These are phyloP conservation scores for Aspergillus ochraceus DNA, from an alignment of 2,329 filamentous ascomycete species.

Conservation along the genomic window DNA sequence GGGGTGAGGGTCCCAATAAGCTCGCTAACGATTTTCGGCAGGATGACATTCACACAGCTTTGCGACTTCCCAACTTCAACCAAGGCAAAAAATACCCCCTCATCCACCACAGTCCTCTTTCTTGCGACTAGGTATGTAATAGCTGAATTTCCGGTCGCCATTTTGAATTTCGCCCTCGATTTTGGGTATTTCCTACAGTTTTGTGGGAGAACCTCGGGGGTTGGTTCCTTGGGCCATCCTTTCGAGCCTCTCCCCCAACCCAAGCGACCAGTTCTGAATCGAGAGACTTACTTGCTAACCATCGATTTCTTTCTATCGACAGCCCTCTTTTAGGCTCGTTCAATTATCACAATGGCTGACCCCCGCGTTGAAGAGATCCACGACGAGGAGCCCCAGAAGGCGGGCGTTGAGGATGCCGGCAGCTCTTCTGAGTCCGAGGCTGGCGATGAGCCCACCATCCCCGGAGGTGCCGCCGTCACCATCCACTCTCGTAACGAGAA, in stretches of 20 bases:
- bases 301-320: slow-evolving; percentile 3
- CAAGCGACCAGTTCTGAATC: slow-evolving; percentile 3
- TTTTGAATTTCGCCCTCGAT: slow-evolving; percentile 22
- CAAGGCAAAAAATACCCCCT: slow-evolving; percentile 39
- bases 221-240: slow-evolving; percentile 21
- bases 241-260: slow-evolving; percentile 16
- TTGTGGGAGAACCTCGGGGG: slow-evolving; percentile 15
- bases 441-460: slow-evolving; percentile 63
- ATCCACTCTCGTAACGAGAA: slow-evolving; percentile 99
- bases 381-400: slow-evolving; percentile 82
- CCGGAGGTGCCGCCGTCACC: slow-evolving; percentile 82
- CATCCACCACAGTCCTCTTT: slow-evolving; percentile 36
- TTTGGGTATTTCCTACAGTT: slow-evolving; percentile 22
- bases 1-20: slow-evolving; percentile 32
- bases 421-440: slow-evolving; percentile 52
- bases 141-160: slow-evolving; percentile 20
- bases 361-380: slow-evolving; percentile 96
- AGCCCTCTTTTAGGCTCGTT: slow-evolving; percentile 22
- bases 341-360: slow-evolving; percentile 76
- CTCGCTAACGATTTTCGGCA: slow-evolving; percentile 48
- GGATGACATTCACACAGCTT: slow-evolving; percentile 42
- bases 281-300: slow-evolving; percentile 23
- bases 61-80: slow-evolving; percentile 35
- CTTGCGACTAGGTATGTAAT: slow-evolving; percentile 36
- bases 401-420: slow-evolving; percentile 70